These are phyloP conservation scores for Phytophthora ohioensis DNA, from an alignment of 352 stramenopile species.

Conservation along the genomic window DNA sequence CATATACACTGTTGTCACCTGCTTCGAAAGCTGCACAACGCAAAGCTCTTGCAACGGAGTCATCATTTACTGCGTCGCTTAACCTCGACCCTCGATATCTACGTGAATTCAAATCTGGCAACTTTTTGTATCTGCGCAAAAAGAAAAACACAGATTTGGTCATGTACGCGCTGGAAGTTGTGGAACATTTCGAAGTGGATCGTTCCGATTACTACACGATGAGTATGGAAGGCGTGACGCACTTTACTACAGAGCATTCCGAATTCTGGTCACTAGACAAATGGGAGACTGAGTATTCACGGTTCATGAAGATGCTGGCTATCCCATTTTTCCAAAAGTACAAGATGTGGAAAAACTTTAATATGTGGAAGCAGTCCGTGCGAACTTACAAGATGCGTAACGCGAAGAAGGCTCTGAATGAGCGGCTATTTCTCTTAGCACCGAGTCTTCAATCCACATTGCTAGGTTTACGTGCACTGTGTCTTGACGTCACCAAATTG, in stretches of 20 bases:
- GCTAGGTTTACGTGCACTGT: slow-evolving; percentile 77
- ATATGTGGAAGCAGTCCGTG: slow-evolving; percentile 93
- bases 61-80: slow-evolving; percentile 81
- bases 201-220: slow-evolving; percentile 93
- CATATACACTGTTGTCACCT: slow-evolving; percentile 36
- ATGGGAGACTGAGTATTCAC: slow-evolving; percentile 93
- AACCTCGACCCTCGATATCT: slow-evolving; percentile 81
- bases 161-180: slow-evolving; percentile 87
- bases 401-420: slow-evolving; percentile 84
- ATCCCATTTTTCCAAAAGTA: slow-evolving; percentile 95
- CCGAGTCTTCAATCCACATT: slow-evolving; percentile 86
- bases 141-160: slow-evolving; percentile 70
- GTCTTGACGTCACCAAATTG: slow-evolving; percentile 69
- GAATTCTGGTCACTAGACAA: slow-evolving; percentile 94
- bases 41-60: slow-evolving; percentile 31
- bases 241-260: slow-evolving; percentile 88
- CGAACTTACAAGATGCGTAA: slow-evolving; percentile 88
- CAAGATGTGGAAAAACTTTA: slow-evolving; percentile 95
- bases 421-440: slow-evolving; percentile 91
- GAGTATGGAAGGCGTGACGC: slow-evolving; percentile 92
- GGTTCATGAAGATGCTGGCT: slow-evolving; percentile 92
- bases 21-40: slow-evolving; percentile 40
- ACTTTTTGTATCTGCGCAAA: slow-evolving; percentile 86
- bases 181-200: slow-evolving; percentile 88
- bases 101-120: slow-evolving; percentile 77